Percentiles rank a stretch among this genome's conserved stretches.
These are phyloP conservation scores for Rhizophagus clarus DNA, from an alignment of 192 early-diverging fungal species.

Conservation along the genomic window DNA sequence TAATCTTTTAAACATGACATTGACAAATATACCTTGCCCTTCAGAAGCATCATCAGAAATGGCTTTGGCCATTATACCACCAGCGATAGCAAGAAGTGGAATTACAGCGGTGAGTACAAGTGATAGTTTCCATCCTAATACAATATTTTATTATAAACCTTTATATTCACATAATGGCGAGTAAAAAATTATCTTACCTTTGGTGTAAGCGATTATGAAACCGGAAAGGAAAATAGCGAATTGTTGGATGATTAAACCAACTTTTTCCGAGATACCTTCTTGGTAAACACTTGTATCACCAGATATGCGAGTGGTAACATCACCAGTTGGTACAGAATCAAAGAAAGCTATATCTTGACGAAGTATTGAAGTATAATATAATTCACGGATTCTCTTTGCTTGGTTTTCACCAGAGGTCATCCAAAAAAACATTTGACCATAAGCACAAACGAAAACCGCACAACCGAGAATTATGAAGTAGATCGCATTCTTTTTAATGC, in stretches of 20 bases:
- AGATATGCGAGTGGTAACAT: conserved; percentile 85
- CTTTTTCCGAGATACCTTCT: conserved; percentile 89
- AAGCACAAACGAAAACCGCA: conserved; percentile 18
- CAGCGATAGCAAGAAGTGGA: conserved; percentile 53
- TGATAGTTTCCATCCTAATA: conserved; percentile 79
- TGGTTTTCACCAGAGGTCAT: conserved; percentile 53
- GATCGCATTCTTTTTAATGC: conserved; percentile 25
- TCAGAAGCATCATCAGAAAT: not conserved
- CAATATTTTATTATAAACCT: conserved; percentile 43
- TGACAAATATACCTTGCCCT: conserved; percentile 15
- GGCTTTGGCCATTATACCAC: not conserved
- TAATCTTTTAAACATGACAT: no score
- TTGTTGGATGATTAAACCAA: conserved; percentile 68
- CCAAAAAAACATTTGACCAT: conserved; percentile 35
- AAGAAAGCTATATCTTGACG: conserved; percentile 90
- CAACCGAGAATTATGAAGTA: conserved; percentile 12
- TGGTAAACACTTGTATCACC: conserved; percentile 80
- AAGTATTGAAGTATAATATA: conserved; percentile 76
- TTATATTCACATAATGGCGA: not conserved
- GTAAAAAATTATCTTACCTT: conserved; percentile 22
- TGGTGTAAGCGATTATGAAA: conserved; percentile 75
- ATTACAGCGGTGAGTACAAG: conserved; percentile 82
- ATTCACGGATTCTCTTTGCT: conserved; percentile 68
- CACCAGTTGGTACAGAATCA: conserved; percentile 75
- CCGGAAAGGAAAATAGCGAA: conserved; percentile 72